Percentiles rank a stretch among this genome's conserved stretches.
phyloP scores from a whole-genome alignment of 2,329 filamentous ascomycete species.

The Dactylellina drechsleri region DNA sequence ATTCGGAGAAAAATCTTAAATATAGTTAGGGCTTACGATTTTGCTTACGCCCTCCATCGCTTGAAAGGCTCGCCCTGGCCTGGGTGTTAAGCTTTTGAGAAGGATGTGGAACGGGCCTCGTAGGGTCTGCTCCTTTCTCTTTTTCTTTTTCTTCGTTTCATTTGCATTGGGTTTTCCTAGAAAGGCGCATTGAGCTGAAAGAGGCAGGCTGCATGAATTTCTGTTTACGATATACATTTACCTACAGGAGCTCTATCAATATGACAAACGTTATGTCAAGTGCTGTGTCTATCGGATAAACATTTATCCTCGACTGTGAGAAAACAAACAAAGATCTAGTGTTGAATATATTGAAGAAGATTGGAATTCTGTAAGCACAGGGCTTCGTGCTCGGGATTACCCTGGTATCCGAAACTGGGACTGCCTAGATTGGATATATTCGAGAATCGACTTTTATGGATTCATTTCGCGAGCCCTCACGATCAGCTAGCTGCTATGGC shows the following conservation, averaged over 20 bases:
- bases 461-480: too few species aligned
- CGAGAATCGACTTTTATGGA: slow-evolving; percentile 26
- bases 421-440: slow-evolving; percentile 27
- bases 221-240: background rate
- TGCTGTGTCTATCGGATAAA: slow-evolving; percentile 13
- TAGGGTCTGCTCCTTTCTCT: background rate
- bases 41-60: slow-evolving; percentile 25
- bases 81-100: background rate
- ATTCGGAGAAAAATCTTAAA: slow-evolving; percentile 40
- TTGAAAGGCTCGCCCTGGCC: background rate
- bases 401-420: background rate
- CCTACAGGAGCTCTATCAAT: background rate
- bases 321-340: background rate
- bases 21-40: slow-evolving; percentile 42
- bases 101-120: background rate
- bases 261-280: background rate
- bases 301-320: slow-evolving; percentile 7
- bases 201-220: slow-evolving; percentile 22
- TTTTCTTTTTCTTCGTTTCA: background rate
- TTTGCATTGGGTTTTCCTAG: background rate
- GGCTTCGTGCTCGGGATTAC: too few species aligned
- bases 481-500: too few species aligned
- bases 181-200: slow-evolving; percentile 26
- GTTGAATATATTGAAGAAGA: too few species aligned
- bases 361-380: too few species aligned